Evolutionary conservation across 2,329 filamentous ascomycete genomes (phyloP).

Genomic region (Bipolaris victoriae): DNA sequence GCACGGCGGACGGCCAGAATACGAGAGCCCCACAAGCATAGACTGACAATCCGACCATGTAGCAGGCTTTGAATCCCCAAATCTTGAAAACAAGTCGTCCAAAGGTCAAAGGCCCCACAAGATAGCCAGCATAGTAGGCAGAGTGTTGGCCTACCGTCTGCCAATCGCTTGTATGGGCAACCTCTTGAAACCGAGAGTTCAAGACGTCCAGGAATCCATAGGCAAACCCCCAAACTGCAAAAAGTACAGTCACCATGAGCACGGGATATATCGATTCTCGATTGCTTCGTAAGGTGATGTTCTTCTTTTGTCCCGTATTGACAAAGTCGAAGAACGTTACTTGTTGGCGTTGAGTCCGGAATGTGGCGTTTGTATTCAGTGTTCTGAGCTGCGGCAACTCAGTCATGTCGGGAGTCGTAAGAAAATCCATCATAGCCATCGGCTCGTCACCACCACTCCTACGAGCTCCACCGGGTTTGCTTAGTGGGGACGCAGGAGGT

Average conservation of each 20-base stretch:
- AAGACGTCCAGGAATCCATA: slow-evolving; percentile 86
- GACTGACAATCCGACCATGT: slow-evolving; percentile 65
- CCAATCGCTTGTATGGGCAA: slow-evolving; percentile 65
- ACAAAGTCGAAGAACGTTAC: slow-evolving; percentile 77
- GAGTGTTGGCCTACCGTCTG: slow-evolving; percentile 72
- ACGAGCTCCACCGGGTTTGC: slow-evolving; percentile 30
- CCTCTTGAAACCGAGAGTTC: slow-evolving; percentile 70
- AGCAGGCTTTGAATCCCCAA: slow-evolving; percentile 68
- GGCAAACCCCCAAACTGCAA: slow-evolving; percentile 89
- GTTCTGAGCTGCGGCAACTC: slow-evolving; percentile 45
- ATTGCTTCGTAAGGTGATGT: slow-evolving; percentile 69
- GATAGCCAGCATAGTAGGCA: slow-evolving; percentile 74
- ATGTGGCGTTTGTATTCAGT: slow-evolving; percentile 44
- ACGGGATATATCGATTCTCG: slow-evolving; percentile 74
- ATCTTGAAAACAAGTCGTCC: slow-evolving; percentile 63
- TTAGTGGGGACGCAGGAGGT: slow-evolving; percentile 33
- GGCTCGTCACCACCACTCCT: slow-evolving; percentile 31
- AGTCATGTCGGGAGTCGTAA: slow-evolving; percentile 56
- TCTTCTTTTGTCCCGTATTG: slow-evolving; percentile 70
- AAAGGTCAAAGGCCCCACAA: slow-evolving; percentile 71
- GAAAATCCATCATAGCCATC: slow-evolving; percentile 60
- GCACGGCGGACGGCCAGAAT: slow-evolving; percentile 69
- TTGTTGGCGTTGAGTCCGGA: slow-evolving; percentile 32
- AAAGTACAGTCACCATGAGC: slow-evolving; percentile 76
- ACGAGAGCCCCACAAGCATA: slow-evolving; percentile 67